Base-by-base conservation (phyloP, 2,329 filamentous ascomycete genomes). In the Aspergillus puulaauensis region DNA sequence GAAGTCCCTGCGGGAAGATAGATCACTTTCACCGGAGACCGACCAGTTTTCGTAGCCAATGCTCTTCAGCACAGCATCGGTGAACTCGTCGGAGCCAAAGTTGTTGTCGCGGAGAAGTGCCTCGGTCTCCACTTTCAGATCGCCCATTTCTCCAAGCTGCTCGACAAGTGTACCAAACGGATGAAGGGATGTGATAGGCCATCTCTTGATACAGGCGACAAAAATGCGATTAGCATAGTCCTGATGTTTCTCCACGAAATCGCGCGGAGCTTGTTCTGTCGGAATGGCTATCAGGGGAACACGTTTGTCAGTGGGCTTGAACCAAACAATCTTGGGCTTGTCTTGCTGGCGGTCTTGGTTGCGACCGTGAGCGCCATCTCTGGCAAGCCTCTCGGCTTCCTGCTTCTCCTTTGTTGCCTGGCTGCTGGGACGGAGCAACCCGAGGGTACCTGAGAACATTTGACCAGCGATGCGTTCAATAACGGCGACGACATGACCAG, bases 281-380 rank as follows among this genome's bases (percentile, higher is more conserved):
- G 95, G 95, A 64, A 99, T 99, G 54, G 95, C 95, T 75, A 99
- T 99, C 64, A 99, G 82, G 50, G 95, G 95, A 48, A 99, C 95
- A 71, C 95, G 91, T 85, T 99, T 98, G 79, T 99, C 95, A 1
- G 95, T 99, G 58, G 95, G 95, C 82, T 99, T 99, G 82, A 99
- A 99, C 95, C 95, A 99, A 43, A 99, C 95, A 77, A 99, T 99
- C 86, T 99, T 99, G 62, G 95, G 95, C 79, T 97, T 97, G 64
- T 99, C 95, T 73, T 96, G 92, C 62, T 90, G 86, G 54, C 93
- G 90, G 64, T 89, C 88, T 64, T 95, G 88, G 53, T 88, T 85
- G 60, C 84, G 84, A 61, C 89, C 87, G 63, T 84, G 83, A 64
- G 81, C 83, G 61, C 93, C 93, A 73, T 98, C 93, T 66, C 93